These are phyloP conservation scores for Leucosporidium scottii DNA, from an alignment of 768 basidiomycete genomes.

Conservation along the genomic window DNA sequence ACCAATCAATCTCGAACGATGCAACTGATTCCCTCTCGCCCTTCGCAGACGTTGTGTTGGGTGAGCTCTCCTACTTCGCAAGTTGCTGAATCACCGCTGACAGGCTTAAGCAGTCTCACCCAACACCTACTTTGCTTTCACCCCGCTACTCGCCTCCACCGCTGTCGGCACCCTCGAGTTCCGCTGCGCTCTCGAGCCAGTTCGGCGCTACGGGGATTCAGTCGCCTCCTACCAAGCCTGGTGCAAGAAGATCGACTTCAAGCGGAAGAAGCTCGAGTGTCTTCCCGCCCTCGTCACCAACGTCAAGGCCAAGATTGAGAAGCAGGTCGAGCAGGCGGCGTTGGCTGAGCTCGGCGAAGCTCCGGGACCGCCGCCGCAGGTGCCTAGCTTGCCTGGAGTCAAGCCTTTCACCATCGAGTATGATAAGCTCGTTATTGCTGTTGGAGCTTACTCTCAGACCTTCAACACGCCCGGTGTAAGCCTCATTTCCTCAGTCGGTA, in stretches of 20 bases:
- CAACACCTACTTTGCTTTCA: slow-evolving; percentile 33
- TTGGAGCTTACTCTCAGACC: slow-evolving; percentile 62
- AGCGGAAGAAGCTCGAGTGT: slow-evolving; percentile 21
- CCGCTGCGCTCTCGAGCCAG: slow-evolving; percentile 48
- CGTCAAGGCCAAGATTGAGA: background rate
- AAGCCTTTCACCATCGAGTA: slow-evolving; percentile 56
- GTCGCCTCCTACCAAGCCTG: slow-evolving; percentile 31
- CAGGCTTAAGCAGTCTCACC: slow-evolving; percentile 25
- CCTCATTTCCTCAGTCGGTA: slow-evolving; percentile 25
- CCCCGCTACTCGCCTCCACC: slow-evolving; percentile 32
- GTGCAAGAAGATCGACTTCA: slow-evolving; percentile 39
- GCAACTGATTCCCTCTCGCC: background rate
- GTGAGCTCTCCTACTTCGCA: background rate
- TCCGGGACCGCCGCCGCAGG: background rate
- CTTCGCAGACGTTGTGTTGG: too few relatives aligned
- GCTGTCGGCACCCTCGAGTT: background rate
- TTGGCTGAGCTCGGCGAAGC: background rate
- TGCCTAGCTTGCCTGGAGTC: slow-evolving; percentile 7
- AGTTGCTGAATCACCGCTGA: background rate
- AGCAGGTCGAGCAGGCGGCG: background rate
- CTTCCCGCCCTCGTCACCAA: slow-evolving; percentile 9
- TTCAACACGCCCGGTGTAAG: slow-evolving; percentile 47
- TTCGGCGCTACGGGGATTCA: slow-evolving; percentile 51
- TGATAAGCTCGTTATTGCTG: slow-evolving; percentile 74
- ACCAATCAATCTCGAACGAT: too few relatives aligned